Base-by-base conservation (phyloP, 148 eudicot genomes). In the Spergularia bocconei region DNA sequence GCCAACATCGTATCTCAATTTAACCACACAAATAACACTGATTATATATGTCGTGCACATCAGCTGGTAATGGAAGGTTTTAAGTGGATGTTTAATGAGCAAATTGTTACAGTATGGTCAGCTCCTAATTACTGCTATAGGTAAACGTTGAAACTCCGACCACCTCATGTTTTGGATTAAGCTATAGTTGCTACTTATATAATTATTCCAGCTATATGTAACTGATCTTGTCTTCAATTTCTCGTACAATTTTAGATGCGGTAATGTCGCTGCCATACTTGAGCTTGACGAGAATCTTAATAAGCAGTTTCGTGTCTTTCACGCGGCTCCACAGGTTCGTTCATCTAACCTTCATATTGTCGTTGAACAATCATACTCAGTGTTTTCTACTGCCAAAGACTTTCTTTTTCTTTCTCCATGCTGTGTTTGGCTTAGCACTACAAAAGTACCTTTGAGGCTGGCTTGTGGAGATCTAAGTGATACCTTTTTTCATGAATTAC, bases 71-170 rank as follows among this genome's bases (percentile, higher is more conserved):
- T 91, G 98, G 98, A 94, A 75, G 98, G 98, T 72, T 94, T 76
- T 74, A 90, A 91, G 81, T 94, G 98, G 98, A 88, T 90, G 95
- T 94, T 94, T 71, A 85, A 86, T 76, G 77, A 89, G 50, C 96
- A 90, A 85, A 90, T 94, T 73, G 97, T 94, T 70, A 94, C 98
- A 8, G 98, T 94, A 62, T 94, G 98, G 98, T 94, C 98, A 51
- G 97, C 97, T 74, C 97, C 98, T 67, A 94, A 94, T 78, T 94
- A 94, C 79, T 90, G 98, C 79, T 91, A 91, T 71, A 88, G 97
- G 97, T 91, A 73, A 79, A 54, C 17, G 13, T 56, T 53, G 44
- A 7, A 55, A 41, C 29, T 16, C 62, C 55, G 15, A 68, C 33
- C 21, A 11, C 16, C 58, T 10, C 23, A 33, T 68, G 20, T 29